These are phyloP conservation scores for Clonostachys rosea DNA, from an alignment of 2,329 filamentous ascomycete genomes.

Conservation along the genomic window DNA sequence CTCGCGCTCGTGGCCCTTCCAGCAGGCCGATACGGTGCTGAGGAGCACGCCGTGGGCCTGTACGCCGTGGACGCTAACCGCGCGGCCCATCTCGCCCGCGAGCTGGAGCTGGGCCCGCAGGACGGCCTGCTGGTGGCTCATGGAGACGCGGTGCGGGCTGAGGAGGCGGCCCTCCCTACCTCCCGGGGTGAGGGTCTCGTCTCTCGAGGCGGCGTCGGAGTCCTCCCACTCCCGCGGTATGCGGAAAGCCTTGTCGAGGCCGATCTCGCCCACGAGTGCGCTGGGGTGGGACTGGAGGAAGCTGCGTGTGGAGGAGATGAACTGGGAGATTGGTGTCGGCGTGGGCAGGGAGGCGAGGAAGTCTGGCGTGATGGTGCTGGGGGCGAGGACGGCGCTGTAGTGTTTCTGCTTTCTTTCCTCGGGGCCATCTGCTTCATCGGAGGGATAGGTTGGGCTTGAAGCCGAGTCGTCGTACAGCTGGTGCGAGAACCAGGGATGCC, in stretches of 20 bases:
- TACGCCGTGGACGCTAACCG: slow-evolving; percentile 69
- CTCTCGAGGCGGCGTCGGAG: slow-evolving; percentile 14
- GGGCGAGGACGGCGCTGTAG: slow-evolving; percentile 59
- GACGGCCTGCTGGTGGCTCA: slow-evolving; percentile 64
- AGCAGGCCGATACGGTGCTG: slow-evolving; percentile 58
- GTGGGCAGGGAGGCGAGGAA: slow-evolving; percentile 50
- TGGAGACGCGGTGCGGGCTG: slow-evolving; percentile 62
- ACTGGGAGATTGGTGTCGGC: slow-evolving; percentile 54
- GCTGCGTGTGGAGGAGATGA: slow-evolving; percentile 49
- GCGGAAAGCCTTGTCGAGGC: slow-evolving; percentile 72
- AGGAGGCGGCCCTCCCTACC: slow-evolving; percentile 65
- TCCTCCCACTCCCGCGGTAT: slow-evolving; percentile 58
- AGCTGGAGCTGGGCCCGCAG: slow-evolving; percentile 65
- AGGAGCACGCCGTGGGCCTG: slow-evolving; percentile 70
- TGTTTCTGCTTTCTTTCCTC: slow-evolving; percentile 44
- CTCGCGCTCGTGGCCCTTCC: slow-evolving; percentile 65
- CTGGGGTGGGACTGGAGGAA: slow-evolving; percentile 53
- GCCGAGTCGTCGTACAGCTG: slow-evolving; percentile 63
- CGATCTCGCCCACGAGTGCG: slow-evolving; percentile 73
- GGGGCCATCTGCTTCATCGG: slow-evolving; percentile 11
- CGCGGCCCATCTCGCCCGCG: slow-evolving; percentile 60
- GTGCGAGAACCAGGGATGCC: slow-evolving; percentile 85
- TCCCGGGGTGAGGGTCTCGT: slow-evolving; percentile 53
- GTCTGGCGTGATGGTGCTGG: slow-evolving; percentile 15
- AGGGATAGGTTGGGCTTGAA: slow-evolving; percentile 24